A percentile compares a stretch with the other conserved stretches of the same genome.
Conservation (phyloP, 2,329 filamentous ascomycete species). For the Alternaria panax region DNA sequence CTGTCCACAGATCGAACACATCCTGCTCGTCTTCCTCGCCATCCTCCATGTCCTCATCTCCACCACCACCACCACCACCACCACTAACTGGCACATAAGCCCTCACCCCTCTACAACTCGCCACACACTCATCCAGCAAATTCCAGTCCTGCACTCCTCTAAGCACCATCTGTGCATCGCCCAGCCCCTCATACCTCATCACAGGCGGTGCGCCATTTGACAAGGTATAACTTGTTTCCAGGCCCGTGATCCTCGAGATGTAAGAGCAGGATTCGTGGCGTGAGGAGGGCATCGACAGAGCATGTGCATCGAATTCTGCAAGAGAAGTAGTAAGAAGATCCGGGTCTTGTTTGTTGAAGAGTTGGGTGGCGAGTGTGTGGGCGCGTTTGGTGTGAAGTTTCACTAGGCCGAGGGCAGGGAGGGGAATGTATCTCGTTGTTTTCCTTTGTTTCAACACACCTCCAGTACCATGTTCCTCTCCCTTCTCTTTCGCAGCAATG, state of each 20-base stretch:
- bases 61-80: not conserved
- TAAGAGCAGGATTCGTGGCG: not conserved
- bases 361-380: not conserved
- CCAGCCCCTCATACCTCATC: constrained; percentile 13
- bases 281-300: not conserved
- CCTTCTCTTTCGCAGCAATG: not conserved
- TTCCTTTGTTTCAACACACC: no score
- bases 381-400: constrained; percentile 28
- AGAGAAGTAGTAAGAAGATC: not conserved
- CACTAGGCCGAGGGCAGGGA: constrained; percentile 34
- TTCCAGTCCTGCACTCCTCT: constrained; percentile 3
- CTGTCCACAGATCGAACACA: constrained; percentile 30
- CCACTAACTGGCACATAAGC: constrained; percentile 22
- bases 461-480: not conserved
- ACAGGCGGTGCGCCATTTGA: constrained; percentile 26
- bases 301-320: constrained; percentile 2
- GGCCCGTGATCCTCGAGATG: not conserved
- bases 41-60: constrained; percentile 3
- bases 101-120: constrained; percentile 13
- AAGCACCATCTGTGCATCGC: constrained; percentile 15
- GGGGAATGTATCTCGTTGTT: constrained; percentile 30
- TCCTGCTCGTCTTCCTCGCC: constrained; percentile 4
- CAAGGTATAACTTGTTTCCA: constrained; percentile 10
- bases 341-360: not conserved
- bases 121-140: constrained; percentile 32